Evolutionary conservation across 2,329 filamentous ascomycete genomes (phyloP), one percentile per base, ranked within the genome.

Genomic region (Xylaria arbuscula): DNA sequence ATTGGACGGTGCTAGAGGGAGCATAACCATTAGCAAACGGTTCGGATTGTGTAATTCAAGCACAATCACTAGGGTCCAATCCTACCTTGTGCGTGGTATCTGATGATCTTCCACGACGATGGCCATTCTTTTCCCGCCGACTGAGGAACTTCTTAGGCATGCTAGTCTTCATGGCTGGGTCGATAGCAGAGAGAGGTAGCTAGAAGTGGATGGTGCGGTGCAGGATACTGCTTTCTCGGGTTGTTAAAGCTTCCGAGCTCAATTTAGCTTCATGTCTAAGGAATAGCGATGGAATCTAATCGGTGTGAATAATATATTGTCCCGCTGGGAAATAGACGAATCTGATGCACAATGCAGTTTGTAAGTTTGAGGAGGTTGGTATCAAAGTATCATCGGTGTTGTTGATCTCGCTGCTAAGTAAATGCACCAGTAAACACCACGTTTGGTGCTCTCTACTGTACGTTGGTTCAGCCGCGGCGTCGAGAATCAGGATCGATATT

Each of bases 141-240:
- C 88, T 92, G 68, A 92, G 88, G 78, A 93, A 90, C 75, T 90
- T 89, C 77, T 87, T 89, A 57, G 85, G 85, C 68, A 86, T 81
- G 71, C 76, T 63, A 45, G 72, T 80, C 80, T 86, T 88, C 84
- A 88, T 88, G 76, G 73, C 84, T 76, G 38, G 69, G 72, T 70
- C 50, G 57, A 55, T 67, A 53, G 66, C 62, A 68, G 61, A 68
- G 62, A 48, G 34, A n/a, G 19, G 36, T 28, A 40, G 42, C 17
- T 24, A 47, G 55, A 55, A 45, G 45, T 51, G 60, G 62, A 64
- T 55, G 59, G 51, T 24, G 13, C 55, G 36, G 42, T 11, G 40
- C 51, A 59, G 48, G 28, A 51, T 22, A 19, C 11, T 48, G 8
- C 1, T 54, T 34, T 7, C 28, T 36, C 19, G 24, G 50, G 42